phyloP scores from a whole-genome alignment of 139 green algal genomes.

The Edaphochlamys debaryana region DNA sequence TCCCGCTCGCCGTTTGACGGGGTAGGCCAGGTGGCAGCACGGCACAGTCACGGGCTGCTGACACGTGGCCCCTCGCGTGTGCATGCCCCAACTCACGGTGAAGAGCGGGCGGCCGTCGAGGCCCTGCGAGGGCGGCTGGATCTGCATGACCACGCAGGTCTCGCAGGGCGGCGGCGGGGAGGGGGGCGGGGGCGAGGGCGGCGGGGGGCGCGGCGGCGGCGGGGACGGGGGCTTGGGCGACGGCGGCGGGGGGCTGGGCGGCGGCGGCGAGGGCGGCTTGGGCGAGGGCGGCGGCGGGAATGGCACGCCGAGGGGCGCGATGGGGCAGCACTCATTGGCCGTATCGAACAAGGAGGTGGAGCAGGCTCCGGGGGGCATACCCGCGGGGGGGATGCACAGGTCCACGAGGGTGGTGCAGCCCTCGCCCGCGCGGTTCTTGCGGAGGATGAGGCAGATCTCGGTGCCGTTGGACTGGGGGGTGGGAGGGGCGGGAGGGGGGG shows the following conservation, averaged over 20 bases:
- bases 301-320: background rate
- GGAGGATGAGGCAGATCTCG: slow-evolving; percentile 11
- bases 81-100: background rate
- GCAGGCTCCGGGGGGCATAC: background rate
- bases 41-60: no score
- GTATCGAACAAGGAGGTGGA: background rate
- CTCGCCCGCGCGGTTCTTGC: background rate
- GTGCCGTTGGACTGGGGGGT: no score
- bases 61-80: no score
- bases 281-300: slow-evolving; percentile 3
- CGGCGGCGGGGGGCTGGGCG: no score
- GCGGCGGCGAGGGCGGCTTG: background rate
- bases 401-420: slow-evolving; percentile 1
- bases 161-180: background rate
- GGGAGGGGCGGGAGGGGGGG: no score
- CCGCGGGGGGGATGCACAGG: slow-evolving; percentile 5
- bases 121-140: background rate
- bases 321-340: slow-evolving; percentile 10
- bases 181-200: slow-evolving; percentile 5
- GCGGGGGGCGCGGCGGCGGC: background rate
- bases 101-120: background rate
- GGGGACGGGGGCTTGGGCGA: no score
- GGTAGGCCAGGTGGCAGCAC: no score
- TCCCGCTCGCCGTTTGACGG: no score
- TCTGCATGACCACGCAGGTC: background rate